Evolutionary conservation across 371 early-diverging fungal genomes (phyloP).

Genomic region (Synchytrium microbalum): DNA sequence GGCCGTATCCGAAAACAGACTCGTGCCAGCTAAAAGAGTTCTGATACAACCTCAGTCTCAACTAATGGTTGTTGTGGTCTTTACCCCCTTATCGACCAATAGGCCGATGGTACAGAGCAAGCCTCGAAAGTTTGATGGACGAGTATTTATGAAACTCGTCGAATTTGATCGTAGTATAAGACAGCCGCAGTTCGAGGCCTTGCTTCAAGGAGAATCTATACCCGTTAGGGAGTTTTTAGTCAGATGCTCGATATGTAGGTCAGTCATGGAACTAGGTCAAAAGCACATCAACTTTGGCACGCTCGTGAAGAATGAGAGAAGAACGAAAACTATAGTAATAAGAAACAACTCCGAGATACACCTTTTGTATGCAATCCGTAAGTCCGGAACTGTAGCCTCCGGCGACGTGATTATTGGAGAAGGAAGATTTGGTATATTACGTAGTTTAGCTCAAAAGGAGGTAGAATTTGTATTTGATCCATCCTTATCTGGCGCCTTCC

Average conservation of each 20-base stretch:
- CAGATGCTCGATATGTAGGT: conserved; percentile 72
- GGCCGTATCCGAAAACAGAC: conserved; percentile 58
- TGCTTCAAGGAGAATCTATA: conserved; percentile 56
- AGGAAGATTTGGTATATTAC: conserved; percentile 74
- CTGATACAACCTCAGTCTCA: conserved; percentile 64
- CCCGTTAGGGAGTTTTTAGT: conserved; percentile 92
- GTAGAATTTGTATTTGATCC: conserved; percentile 91
- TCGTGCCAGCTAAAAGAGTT: conserved; percentile 56
- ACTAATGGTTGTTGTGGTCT: conserved; percentile 67
- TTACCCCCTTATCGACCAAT: conserved; percentile 45
- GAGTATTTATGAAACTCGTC: conserved; percentile 63
- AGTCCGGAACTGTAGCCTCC: conserved; percentile 92
- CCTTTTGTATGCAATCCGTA: conserved; percentile 82
- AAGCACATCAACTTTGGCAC: conserved; percentile 94
- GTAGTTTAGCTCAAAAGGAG: conserved; percentile 85
- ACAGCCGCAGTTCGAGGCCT: conserved; percentile 62
- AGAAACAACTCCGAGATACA: conserved; percentile 87
- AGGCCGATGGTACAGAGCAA: conserved; percentile 51
- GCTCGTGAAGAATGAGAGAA: conserved; percentile 78
- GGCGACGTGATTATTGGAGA: conserved; percentile 78
- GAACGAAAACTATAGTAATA: conserved; percentile 81
- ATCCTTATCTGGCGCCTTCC: conserved; percentile 74
- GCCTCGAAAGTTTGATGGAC: conserved; percentile 73
- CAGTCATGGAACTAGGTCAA: conserved; percentile 90
- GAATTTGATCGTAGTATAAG: conserved; percentile 70